These are phyloP conservation scores for Kitagawia praeruptora DNA, from an alignment of 129 eudicot genomes.

Conservation along the genomic window DNA sequence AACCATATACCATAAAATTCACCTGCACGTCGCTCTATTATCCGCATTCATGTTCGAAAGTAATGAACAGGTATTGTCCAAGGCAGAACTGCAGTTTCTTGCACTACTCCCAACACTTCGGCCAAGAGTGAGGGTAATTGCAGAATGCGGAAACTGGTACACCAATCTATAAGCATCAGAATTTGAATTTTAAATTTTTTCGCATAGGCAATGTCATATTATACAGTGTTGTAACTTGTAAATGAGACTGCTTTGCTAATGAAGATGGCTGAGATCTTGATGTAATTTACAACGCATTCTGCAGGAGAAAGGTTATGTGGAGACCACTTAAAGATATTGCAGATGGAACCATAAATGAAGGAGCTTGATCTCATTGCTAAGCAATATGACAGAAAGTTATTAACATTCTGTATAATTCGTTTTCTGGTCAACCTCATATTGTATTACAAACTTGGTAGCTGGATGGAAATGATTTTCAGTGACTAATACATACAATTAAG, in stretches of 20 bases:
- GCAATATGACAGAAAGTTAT: constrained; percentile 1
- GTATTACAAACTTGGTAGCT: constrained; percentile 2
- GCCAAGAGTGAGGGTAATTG: constrained; percentile 81
- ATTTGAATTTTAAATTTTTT: not conserved
- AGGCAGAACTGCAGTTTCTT: constrained; percentile 89
- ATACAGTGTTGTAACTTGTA: not conserved
- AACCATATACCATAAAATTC: not conserved
- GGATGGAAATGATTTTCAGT: not conserved
- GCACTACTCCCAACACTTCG: constrained; percentile 78
- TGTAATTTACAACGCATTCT: not conserved
- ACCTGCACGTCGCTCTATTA: not conserved
- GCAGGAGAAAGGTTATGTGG: constrained; percentile 14
- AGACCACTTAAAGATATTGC: constrained; percentile 10
- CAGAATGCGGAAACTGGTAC: constrained; percentile 96
- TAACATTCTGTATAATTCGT: not conserved
- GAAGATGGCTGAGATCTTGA: not conserved
- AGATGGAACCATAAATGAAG: not conserved
- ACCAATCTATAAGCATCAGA: not conserved
- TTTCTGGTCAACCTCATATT: not conserved
- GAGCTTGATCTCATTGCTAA: not conserved
- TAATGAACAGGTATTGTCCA: constrained; percentile 59
- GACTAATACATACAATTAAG: not conserved
- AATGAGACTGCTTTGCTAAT: not conserved
- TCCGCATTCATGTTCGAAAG: not conserved
- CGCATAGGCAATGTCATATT: not conserved